Conservation (phyloP, 148 eudicot species). For the Chenopodium album region DNA sequence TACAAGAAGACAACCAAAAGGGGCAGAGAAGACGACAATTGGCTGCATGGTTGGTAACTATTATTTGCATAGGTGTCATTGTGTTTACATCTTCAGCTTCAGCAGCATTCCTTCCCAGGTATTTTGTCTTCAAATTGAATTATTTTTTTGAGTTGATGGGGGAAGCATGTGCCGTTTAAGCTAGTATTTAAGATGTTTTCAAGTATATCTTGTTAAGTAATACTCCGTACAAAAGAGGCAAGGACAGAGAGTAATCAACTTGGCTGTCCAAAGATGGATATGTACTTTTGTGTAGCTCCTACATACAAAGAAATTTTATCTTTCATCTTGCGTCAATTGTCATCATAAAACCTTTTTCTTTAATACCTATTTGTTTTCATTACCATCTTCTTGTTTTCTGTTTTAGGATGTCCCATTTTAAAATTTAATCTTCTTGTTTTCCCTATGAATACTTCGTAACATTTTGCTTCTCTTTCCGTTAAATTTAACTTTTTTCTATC, state of each 20-base stretch:
- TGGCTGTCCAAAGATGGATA: neutral
- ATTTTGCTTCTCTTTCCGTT: too few relatives aligned
- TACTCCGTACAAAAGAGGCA: neutral
- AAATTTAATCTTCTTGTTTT: too few relatives aligned
- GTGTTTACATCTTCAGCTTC: conserved; percentile 56
- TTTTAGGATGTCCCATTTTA: too few relatives aligned
- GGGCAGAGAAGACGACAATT: conserved; percentile 36
- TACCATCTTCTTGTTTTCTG: too few relatives aligned
- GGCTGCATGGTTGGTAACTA: conserved; percentile 48
- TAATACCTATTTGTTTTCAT: neutral
- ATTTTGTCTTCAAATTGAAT: neutral
- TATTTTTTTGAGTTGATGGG: too few relatives aligned
- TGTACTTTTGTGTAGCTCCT: neutral
- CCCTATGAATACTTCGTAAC: too few relatives aligned
- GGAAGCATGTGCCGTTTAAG: too few relatives aligned
- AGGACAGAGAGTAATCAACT: neutral
- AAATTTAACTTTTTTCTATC: too few relatives aligned
- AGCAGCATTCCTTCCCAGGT: conserved; percentile 48
- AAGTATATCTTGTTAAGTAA: too few relatives aligned
- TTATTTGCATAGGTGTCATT: conserved; percentile 40
- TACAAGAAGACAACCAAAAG: conserved; percentile 30
- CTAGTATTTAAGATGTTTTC: too few relatives aligned
- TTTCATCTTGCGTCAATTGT: neutral
- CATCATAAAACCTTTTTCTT: neutral
- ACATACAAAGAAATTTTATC: neutral